Percentiles rank a stretch among this genome's conserved stretches.
These are phyloP conservation scores for Aspergillus costaricaensis DNA, from an alignment of 2,329 filamentous ascomycete genomes.

Conservation along the genomic window DNA sequence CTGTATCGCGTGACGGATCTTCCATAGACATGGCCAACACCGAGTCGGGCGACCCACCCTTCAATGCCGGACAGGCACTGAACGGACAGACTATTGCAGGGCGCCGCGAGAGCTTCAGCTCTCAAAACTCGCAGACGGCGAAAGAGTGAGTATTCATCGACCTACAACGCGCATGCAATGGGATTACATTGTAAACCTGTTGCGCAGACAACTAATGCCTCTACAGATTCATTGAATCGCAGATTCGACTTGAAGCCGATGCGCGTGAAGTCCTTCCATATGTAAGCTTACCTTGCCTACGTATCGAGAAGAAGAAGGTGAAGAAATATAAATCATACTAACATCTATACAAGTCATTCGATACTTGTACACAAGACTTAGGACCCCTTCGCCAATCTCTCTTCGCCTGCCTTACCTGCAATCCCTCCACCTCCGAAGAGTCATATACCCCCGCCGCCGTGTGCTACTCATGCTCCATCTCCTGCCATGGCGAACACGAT, in stretches of 20 bases:
- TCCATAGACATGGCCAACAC: constrained; percentile 26
- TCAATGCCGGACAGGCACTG: constrained; percentile 16
- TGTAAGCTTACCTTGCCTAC: constrained; percentile 52
- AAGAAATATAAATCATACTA: constrained; percentile 14
- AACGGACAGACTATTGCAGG: constrained; percentile 16
- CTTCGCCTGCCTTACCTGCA: constrained; percentile 93
- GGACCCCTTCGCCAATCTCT: constrained; percentile 84
- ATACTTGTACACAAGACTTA: constrained; percentile 87
- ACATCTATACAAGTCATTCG: constrained; percentile 70
- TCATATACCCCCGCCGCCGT: constrained; percentile 75
- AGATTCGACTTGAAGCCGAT: constrained; percentile 89
- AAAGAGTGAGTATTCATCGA: constrained; percentile 58
- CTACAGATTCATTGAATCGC: constrained; percentile 77
- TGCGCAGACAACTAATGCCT: not conserved
- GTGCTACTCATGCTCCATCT: constrained; percentile 95
- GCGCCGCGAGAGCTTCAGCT: constrained; percentile 45
- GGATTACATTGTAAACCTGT: not conserved
- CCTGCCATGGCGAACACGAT: constrained; percentile 92
- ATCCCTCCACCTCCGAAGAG: constrained; percentile 66
- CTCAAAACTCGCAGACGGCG: constrained; percentile 69
- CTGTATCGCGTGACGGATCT: not conserved
- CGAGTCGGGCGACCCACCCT: constrained; percentile 12
- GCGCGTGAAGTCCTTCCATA: constrained; percentile 94
- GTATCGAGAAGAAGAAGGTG: not conserved
- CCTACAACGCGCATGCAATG: not conserved